A percentile compares a stretch with the other conserved stretches of the same genome.
Conservation (phyloP, 139 green algal species). For the Limnomonas spitsbergensis region DNA sequence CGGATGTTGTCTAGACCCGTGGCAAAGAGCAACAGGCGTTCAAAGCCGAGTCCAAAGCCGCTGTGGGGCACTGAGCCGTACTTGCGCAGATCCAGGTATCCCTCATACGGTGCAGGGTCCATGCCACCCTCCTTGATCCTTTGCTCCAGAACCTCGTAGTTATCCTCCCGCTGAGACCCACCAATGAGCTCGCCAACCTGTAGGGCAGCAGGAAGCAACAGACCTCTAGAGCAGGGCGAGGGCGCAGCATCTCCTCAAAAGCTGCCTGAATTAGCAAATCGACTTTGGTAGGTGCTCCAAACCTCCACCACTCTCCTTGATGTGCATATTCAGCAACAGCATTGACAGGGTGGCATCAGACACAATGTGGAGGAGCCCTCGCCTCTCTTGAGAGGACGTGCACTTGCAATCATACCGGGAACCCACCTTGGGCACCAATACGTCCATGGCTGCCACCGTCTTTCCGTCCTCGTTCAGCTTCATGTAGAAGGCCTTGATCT, state of each 20-base stretch:
- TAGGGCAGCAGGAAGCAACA: not conserved
- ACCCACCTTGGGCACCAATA: constrained; percentile 89
- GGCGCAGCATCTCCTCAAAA: too few relatives aligned
- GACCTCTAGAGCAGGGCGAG: too few relatives aligned
- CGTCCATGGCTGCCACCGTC: constrained; percentile 97
- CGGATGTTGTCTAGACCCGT: constrained; percentile 99
- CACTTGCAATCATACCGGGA: not conserved
- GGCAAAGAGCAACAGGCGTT: constrained; percentile 94
- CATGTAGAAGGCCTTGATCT: constrained; percentile 96
- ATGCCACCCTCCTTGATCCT: constrained; percentile 73
- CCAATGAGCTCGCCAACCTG: constrained; percentile 88
- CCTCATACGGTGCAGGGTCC: constrained; percentile 76
- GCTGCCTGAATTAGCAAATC: not conserved
- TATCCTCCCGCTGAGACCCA: constrained; percentile 87
- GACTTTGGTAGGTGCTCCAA: too few relatives aligned
- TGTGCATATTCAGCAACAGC: too few relatives aligned
- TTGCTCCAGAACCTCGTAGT: constrained; percentile 58
- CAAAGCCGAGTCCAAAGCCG: constrained; percentile 97
- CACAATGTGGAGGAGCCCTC: not conserved
- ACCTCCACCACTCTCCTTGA: too few relatives aligned
- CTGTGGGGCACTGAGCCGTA: constrained; percentile 92
- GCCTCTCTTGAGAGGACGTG: too few relatives aligned
- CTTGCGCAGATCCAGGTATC: constrained; percentile 91
- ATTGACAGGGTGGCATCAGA: not conserved
- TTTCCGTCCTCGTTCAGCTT: constrained; percentile 92